Percentiles rank a stretch among this genome's conserved stretches.
These are phyloP conservation scores for Aspergillus sp. DNA, from an alignment of 2,329 filamentous ascomycete genomes.

Conservation along the genomic window DNA sequence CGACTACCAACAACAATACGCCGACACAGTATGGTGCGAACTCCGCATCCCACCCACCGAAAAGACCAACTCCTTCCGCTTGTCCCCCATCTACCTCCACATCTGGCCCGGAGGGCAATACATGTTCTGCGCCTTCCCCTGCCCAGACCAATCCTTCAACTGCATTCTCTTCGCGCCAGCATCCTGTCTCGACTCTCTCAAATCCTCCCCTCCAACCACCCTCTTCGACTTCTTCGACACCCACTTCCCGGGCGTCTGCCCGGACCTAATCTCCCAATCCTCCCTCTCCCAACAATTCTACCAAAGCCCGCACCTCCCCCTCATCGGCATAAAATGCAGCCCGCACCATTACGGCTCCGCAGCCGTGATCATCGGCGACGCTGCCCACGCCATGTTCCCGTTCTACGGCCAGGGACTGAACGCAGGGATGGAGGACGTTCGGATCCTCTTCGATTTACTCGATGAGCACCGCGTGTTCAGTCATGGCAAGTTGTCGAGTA, in stretches of 20 bases:
- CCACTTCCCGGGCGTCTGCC: conserved; percentile 82
- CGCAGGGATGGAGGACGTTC: conserved; percentile 80
- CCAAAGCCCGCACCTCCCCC: conserved; percentile 81
- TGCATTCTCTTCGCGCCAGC: conserved; percentile 89
- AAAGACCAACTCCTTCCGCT: conserved; percentile 62
- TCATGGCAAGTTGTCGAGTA: no score
- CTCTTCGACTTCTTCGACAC: conserved; percentile 86
- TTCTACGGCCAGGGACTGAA: conserved; percentile 99
- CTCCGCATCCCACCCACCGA: conserved; percentile 72
- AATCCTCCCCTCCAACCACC: conserved; percentile 56
- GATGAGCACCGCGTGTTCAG: conserved; percentile 47
- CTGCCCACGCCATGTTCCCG: conserved; percentile 95
- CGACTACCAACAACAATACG: conserved; percentile 91
- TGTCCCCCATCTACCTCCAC: conserved; percentile 90
- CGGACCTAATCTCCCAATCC: conserved; percentile 59
- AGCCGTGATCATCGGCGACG: conserved; percentile 86
- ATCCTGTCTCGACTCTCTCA: conserved; percentile 67
- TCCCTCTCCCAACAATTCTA: conserved; percentile 75
- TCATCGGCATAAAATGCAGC: conserved; percentile 92
- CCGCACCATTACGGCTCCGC: conserved; percentile 80
- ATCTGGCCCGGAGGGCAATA: conserved; percentile 94
- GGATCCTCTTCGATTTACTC: conserved; percentile 24
- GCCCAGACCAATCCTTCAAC: conserved; percentile 84
- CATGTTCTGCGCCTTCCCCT: conserved; percentile 99
- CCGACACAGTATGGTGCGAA: conserved; percentile 97